These are phyloP conservation scores for Suillus occidentalis DNA, from an alignment of 768 basidiomycete species.

Conservation along the genomic window DNA sequence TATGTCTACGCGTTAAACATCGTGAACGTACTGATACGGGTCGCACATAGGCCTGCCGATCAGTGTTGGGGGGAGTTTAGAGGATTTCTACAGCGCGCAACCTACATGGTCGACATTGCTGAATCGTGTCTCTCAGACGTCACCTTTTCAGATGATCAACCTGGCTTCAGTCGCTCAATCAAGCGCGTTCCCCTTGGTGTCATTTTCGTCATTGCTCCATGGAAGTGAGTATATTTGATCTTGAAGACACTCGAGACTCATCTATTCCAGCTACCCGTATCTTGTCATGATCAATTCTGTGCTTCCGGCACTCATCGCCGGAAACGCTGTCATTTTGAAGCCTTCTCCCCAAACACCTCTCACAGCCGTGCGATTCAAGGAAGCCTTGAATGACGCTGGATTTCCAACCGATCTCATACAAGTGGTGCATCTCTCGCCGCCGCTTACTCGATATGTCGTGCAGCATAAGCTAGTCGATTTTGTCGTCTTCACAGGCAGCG, in stretches of 20 bases:
- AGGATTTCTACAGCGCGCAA: conserved; percentile 78
- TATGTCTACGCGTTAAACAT: conserved; percentile 4
- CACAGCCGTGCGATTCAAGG: conserved; percentile 76
- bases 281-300: conserved; percentile 90
- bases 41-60: conserved; percentile 62
- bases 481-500: conserved; percentile 90
- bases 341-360: conserved; percentile 96
- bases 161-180: conserved; percentile 83
- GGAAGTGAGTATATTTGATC: conserved; percentile 65
- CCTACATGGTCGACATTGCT: conserved; percentile 86
- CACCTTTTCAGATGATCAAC: conserved; percentile 70
- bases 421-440: conserved; percentile 70
- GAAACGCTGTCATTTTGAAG: conserved; percentile 90
- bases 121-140: conserved; percentile 72
- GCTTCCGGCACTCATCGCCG: conserved; percentile 86
- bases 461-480: conserved; percentile 72
- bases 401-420: conserved; percentile 75
- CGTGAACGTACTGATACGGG: conserved; percentile 1
- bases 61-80: conserved; percentile 78
- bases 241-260: neutral
- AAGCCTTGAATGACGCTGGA: conserved; percentile 71
- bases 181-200: conserved; percentile 84
- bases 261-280: conserved; percentile 71
- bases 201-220: conserved; percentile 84
- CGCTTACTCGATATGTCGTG: conserved; percentile 58